Conservation (phyloP, 306 rosid genomes). For the Echinosophora koreensis region DNA sequence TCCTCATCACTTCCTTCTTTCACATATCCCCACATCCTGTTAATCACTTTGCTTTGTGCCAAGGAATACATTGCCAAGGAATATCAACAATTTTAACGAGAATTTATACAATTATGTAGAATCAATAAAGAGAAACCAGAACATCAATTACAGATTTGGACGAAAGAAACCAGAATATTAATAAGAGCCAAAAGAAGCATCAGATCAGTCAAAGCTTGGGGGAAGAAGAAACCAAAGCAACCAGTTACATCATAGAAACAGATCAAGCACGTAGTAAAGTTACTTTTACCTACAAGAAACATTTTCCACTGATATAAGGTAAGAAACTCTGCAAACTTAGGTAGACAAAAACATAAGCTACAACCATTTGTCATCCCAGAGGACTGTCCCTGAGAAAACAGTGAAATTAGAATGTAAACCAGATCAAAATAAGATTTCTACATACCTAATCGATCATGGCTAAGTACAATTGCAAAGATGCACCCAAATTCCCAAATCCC, state of each 20-base stretch:
- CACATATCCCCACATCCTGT: conserved; percentile 73
- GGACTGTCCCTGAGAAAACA: not conserved
- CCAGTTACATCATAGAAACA: no score
- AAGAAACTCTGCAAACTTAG: not conserved
- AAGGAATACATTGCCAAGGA: conserved; percentile 94
- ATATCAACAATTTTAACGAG: no score
- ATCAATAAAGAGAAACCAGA: no score
- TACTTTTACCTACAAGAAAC: not conserved
- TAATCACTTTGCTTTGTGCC: conserved; percentile 79
- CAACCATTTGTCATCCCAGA: not conserved
- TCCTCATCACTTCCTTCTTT: conserved; percentile 75
- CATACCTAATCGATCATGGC: not conserved
- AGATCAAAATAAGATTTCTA: not conserved
- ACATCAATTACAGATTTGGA: no score
- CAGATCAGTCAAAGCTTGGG: no score
- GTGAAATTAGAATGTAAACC: not conserved
- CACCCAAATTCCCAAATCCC: not conserved
- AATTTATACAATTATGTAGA: no score
- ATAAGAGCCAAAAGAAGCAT: no score
- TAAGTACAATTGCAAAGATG: not conserved
- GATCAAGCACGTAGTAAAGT: no score
- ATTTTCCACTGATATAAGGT: conserved; percentile 6
- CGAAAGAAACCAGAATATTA: no score
- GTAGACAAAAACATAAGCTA: not conserved
- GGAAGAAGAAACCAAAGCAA: no score